Evolutionary conservation across 2,329 filamentous ascomycete species (phyloP), one percentile per base, ranked within the genome.

Genomic region (Parasarocladium wereldwijsianum): DNA sequence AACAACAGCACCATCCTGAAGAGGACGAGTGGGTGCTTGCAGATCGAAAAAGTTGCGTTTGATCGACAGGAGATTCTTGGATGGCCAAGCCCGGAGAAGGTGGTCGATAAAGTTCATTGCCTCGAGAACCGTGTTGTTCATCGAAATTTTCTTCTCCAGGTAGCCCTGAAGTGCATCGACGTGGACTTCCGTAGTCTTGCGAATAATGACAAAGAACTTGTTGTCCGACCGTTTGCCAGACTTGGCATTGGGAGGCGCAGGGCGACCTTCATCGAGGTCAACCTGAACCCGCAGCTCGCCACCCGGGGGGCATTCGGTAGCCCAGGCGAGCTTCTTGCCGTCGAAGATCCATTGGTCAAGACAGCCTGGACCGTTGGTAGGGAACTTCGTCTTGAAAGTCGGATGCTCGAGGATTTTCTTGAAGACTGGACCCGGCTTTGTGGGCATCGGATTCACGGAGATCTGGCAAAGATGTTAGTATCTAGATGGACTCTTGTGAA

Each of bases 81-180:
- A 76, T 0, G 90, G 84, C n/a, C 58, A 64, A 50, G 93, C 74
- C 4, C 90, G 81, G 32, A 98, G 62, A 6, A 87, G 60, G 46
- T 98, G 90, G 38, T 98, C 90, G 4, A 94, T 60, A 45, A 94
- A 94, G 47, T 80, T 93, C 51, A 96, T 70, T 10, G 80, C 76
- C 44, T 90, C 81, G 6, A 87, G 64, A 13, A 87, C 73, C 13
- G 64, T 56, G 21, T 69, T 70, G 44, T 78, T 69, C 49, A 79
- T 79, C 2, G 61, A 52, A 13, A 65, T 57, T 34, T 66, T 57
- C 27, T 72, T 64, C 2, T 60, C 44, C 3, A 93, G 59, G 46
- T 87, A 94, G 0, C 61, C 58, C 3, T 65, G 55, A 0, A 96
- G 63, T 1, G 67, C 60, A 4, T 62, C 54, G 31, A 96, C 66